Base-by-base conservation (phyloP, 371 early-diverging fungal genomes). In the Mortierella sp. region DNA sequence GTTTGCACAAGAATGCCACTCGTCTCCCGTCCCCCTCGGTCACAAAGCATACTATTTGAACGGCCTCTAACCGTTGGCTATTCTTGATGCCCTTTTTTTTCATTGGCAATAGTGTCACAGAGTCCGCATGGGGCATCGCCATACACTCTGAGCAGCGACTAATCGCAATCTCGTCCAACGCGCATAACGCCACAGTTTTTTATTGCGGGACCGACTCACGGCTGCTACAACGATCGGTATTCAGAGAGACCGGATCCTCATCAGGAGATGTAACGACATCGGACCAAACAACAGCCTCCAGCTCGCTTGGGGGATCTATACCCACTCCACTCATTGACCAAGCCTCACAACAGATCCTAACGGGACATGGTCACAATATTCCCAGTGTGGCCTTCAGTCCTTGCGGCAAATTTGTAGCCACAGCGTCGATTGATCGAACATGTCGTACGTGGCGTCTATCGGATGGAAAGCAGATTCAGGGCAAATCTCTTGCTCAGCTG, bases 81-180 rank as follows among this genome's bases (percentile, higher is more conserved):
- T n/a, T 43, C 43, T 8, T 6, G 31, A 6, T 24, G 16, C 9
- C 28, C 19, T 14, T 24, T 56, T 29, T 19, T 54, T 53, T 41
- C 48, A 31, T 37, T 57, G 19, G 22, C 6, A 13, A 2, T 57
- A 71, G 66, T 50, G 72, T 70, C 12, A 39, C 67, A 28, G 70
- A 78, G 2, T 80, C 82, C 0, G 78, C 82, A 3, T 86, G 86
- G 86, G 83, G 85, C 2, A 52, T 84, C 24, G 86, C 81, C 1
- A 73, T 80, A 22, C 79, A 82, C 56, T 57, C 78, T 1, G 71
- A 63, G 19, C 48, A 28, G 34, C 55, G 79, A 13, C 62, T 83
- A 34, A 60, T 86, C 24, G 86, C 83, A 1, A 73, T 80, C 3
- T 78, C 79, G 13, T 67, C 80, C 40, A 86, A 86, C 53, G 68